These are phyloP conservation scores for Magnusiomyces paraingens DNA, from an alignment of 1,139 yeast species.

Conservation along the genomic window DNA sequence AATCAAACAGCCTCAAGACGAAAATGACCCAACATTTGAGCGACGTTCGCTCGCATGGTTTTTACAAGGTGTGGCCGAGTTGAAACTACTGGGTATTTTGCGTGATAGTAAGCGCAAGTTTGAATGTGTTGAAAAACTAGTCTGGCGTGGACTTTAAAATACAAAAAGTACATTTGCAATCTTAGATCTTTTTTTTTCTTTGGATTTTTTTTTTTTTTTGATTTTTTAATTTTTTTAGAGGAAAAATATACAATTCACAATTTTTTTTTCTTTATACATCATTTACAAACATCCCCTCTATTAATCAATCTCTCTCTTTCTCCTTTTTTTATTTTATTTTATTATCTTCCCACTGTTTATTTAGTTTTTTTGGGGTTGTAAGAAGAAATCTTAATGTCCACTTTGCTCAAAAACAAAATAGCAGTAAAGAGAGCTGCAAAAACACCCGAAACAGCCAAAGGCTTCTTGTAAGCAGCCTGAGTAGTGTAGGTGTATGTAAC, in stretches of 20 bases:
- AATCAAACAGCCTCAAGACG: slow-evolving; percentile 13
- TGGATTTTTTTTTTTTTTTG: not conserved
- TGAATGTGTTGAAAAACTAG: slow-evolving; percentile 50
- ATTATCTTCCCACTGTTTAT: not conserved
- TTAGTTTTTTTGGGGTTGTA: slow-evolving; percentile 5
- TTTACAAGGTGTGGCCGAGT: slow-evolving; percentile 50
- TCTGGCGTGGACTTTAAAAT: slow-evolving; percentile 50
- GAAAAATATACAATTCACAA: not conserved
- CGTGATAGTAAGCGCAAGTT: slow-evolving; percentile 44
- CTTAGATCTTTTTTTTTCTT: not conserved
- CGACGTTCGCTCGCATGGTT: slow-evolving; percentile 48
- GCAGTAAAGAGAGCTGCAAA: slow-evolving; percentile 57
- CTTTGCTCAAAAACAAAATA: slow-evolving; percentile 43
- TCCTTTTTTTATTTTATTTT: not conserved
- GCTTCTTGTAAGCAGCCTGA: slow-evolving; percentile 53
- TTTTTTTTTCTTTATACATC: not conserved
- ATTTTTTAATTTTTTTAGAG: not conserved
- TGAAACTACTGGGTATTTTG: slow-evolving; percentile 48
- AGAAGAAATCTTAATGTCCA: slow-evolving; percentile 32
- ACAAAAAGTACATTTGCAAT: not conserved
- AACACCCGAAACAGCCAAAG: slow-evolving; percentile 58
- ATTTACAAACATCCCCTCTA: no score
- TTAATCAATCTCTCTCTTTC: no score
- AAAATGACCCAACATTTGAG: slow-evolving; percentile 41
- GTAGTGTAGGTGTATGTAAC: slow-evolving; percentile 58